Conservation (phyloP, 208 protist species). For the Jaenimonas drosophilae region DNA sequence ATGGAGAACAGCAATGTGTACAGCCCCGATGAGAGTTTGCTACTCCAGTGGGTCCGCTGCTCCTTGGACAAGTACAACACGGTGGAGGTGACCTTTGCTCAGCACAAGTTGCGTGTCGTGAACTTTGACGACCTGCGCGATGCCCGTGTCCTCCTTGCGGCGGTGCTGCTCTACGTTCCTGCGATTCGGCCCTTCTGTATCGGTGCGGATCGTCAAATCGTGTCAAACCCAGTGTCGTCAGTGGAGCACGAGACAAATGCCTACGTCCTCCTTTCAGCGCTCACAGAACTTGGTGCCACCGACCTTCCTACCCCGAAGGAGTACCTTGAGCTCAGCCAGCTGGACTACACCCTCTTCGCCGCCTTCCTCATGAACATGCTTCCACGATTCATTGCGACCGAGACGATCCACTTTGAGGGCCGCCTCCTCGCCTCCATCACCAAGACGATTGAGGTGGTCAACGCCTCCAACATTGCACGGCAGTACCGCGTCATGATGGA, state of each 20-base stretch:
- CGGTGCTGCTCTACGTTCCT: slow-evolving; percentile 69
- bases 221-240: slow-evolving; percentile 10
- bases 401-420: slow-evolving; percentile 67
- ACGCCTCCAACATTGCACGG: slow-evolving; percentile 43
- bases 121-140: slow-evolving; percentile 76
- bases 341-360: slow-evolving; percentile 68
- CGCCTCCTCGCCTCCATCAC: slow-evolving; percentile 63
- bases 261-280: slow-evolving; percentile 24
- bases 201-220: slow-evolving; percentile 13
- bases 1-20: slow-evolving; percentile 77
- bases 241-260: slow-evolving; percentile 49
- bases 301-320: slow-evolving; percentile 21
- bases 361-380: slow-evolving; percentile 75
- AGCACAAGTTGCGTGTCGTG: slow-evolving; percentile 5
- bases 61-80: slow-evolving; percentile 1
- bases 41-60: slow-evolving; percentile 70
- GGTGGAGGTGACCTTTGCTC: background rate
- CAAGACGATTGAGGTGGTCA: slow-evolving; percentile 73
- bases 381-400: slow-evolving; percentile 61
- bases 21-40: slow-evolving; percentile 65
- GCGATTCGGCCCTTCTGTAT: slow-evolving; percentile 17
- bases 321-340: slow-evolving; percentile 33
- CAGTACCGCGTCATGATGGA: slow-evolving; percentile 75
- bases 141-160: slow-evolving; percentile 39
- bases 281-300: slow-evolving; percentile 38